phyloP scores from a whole-genome alignment of 768 basidiomycete genomes.

The Plicaturopsis crispa region DNA sequence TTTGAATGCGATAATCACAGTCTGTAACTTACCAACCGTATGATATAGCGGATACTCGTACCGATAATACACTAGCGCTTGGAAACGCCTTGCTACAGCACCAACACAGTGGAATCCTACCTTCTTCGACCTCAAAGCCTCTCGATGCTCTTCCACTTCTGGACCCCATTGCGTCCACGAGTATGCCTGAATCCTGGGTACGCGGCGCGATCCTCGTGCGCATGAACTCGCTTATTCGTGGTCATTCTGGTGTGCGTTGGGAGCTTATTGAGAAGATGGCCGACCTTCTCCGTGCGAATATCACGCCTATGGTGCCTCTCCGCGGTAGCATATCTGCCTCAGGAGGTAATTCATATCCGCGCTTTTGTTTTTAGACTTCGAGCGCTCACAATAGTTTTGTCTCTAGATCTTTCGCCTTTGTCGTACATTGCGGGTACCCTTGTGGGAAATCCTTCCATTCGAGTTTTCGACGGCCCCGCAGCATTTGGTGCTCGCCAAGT shows the following conservation, averaged over 20 bases:
- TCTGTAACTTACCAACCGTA: not conserved
- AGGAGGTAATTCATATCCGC: constrained; percentile 45
- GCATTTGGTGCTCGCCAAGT: constrained; percentile 43
- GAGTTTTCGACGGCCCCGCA: constrained; percentile 52
- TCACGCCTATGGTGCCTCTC: constrained; percentile 76
- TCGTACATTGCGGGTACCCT: constrained; percentile 80
- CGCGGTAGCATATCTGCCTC: constrained; percentile 80
- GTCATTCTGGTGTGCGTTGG: constrained; percentile 82
- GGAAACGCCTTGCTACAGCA: constrained; percentile 83
- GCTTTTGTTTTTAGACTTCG: not conserved
- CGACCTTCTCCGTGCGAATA: constrained; percentile 58
- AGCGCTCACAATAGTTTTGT: constrained; percentile 8
- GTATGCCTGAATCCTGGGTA: constrained; percentile 86
- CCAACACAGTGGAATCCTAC: constrained; percentile 69
- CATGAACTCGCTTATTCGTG: constrained; percentile 84
- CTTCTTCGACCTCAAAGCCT: constrained; percentile 41
- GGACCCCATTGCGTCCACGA: constrained; percentile 58
- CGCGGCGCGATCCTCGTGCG: constrained; percentile 82
- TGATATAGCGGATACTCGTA: constrained; percentile 65
- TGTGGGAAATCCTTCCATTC: constrained; percentile 73
- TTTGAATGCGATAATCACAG: not conserved
- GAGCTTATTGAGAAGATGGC: constrained; percentile 76
- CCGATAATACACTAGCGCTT: constrained; percentile 62
- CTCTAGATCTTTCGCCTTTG: constrained; percentile 64
- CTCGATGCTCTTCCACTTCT: constrained; percentile 57